phyloP scores from a whole-genome alignment of 495 filamentous ascomycete genomes.

The Aspergillus indologenus region DNA sequence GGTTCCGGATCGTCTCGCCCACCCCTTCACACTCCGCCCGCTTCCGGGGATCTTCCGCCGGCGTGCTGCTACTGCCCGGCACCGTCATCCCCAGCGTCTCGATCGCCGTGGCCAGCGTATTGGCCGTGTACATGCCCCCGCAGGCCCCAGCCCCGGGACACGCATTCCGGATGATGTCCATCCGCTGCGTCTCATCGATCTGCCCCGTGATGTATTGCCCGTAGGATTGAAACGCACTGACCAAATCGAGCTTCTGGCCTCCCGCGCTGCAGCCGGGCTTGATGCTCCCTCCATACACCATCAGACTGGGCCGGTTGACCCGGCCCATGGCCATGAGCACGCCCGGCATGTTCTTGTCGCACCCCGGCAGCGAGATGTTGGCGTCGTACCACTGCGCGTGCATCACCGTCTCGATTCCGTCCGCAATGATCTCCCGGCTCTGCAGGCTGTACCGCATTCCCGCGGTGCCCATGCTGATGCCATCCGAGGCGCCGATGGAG shows the following conservation, averaged over 20 bases:
- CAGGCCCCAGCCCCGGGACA: conserved; percentile 92
- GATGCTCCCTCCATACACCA: conserved; percentile 97
- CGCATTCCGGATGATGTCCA: conserved; percentile 90
- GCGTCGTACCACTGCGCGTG: conserved; percentile 98
- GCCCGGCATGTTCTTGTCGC: conserved; percentile 99
- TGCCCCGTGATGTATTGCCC: conserved; percentile 90
- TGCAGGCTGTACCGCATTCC: conserved; percentile 94
- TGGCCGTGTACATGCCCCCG: conserved; percentile 98
- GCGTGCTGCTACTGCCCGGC: conserved; percentile 87
- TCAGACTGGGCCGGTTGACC: conserved; percentile 87
- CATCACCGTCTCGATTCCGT: conserved; percentile 99
- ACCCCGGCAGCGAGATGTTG: conserved; percentile 97
- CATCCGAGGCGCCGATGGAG: conserved; percentile 86
- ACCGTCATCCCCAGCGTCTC: conserved; percentile 94
- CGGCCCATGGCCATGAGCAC: conserved; percentile 97
- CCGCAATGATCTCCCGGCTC: conserved; percentile 92
- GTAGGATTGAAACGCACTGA: conserved; percentile 97
- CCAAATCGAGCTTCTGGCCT: conserved; percentile 82
- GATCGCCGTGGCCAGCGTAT: conserved; percentile 95
- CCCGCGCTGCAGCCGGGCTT: conserved; percentile 77
- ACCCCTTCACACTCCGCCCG: conserved; percentile 77
- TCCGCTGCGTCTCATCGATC: conserved; percentile 85
- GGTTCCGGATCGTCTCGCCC: conserved; percentile 78
- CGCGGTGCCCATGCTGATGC: conserved; percentile 56
- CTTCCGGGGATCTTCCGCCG: conserved; percentile 83